A percentile compares a stretch with the other conserved stretches of the same genome.
phyloP scores from a whole-genome alignment of 1,139 yeast species.

The Yamadazyma friedrichii region DNA sequence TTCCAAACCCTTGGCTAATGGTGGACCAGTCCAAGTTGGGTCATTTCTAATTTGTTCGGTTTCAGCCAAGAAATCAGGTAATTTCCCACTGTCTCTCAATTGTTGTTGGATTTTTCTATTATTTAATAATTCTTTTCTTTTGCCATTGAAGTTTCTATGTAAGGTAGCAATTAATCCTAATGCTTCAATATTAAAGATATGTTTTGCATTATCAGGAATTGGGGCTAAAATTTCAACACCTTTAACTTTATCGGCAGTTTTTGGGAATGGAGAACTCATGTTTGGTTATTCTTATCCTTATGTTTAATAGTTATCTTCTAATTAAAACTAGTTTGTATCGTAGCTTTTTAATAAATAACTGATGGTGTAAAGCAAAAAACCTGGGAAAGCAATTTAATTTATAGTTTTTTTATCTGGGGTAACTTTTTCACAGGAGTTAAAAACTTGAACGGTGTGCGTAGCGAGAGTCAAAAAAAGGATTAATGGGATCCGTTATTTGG shows the following conservation, averaged over 20 bases:
- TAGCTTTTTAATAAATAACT: not conserved
- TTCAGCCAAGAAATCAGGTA: constrained; percentile 74
- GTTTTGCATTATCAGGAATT: constrained; percentile 56
- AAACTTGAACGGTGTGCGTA: not conserved
- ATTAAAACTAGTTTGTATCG: too few relatives aligned
- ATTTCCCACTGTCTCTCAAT: constrained; percentile 62
- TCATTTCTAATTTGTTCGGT: constrained; percentile 70
- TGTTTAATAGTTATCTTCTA: not conserved
- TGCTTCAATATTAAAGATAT: constrained; percentile 67
- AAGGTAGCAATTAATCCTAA: constrained; percentile 70
- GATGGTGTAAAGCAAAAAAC: not conserved
- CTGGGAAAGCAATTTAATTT: constrained; percentile 21
- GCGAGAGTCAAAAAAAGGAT: constrained; percentile 4
- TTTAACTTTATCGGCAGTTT: constrained; percentile 49
- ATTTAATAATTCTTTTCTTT: constrained; percentile 58
- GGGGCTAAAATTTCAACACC: constrained; percentile 70
- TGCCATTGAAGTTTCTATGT: constrained; percentile 67
- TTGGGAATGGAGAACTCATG: constrained; percentile 55
- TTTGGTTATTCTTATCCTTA: constrained; percentile 6
- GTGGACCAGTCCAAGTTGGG: constrained; percentile 76
- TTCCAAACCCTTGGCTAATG: constrained; percentile 70
- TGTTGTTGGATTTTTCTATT: constrained; percentile 61
- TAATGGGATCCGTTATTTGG: too few relatives aligned
- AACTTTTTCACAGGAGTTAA: constrained; percentile 6
- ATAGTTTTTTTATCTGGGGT: constrained; percentile 15